Conservation (phyloP, 768 basidiomycete genomes). For the Xerocomus spinulosus region DNA sequence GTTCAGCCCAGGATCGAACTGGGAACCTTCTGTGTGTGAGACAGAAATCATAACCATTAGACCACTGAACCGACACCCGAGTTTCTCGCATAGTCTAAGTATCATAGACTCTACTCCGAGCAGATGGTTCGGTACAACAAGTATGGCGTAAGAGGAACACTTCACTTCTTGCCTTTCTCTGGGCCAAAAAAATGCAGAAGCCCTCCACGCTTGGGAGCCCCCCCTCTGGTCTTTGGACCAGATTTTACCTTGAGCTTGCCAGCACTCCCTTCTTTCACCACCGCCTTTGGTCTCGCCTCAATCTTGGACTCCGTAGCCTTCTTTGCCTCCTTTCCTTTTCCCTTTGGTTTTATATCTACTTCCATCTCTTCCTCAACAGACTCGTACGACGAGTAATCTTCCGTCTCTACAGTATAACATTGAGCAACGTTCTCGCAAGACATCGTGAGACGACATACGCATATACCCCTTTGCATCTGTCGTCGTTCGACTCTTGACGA, state of each 20-base stretch:
- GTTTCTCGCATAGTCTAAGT: neutral
- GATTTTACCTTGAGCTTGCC: slow-evolving; percentile 19
- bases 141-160: too few relatives aligned
- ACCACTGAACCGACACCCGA: slow-evolving; percentile 34
- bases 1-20: slow-evolving; percentile 45
- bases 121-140: too few relatives aligned
- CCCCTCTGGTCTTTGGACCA: slow-evolving; percentile 14
- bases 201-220: slow-evolving; percentile 25
- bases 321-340: slow-evolving; percentile 17
- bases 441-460: slow-evolving; percentile 40
- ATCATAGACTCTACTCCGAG: too few relatives aligned
- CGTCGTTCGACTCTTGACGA: slow-evolving; percentile 52
- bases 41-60: slow-evolving; percentile 49
- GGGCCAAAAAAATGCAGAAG: slow-evolving; percentile 32
- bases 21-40: slow-evolving; percentile 48
- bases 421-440: neutral
- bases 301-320: slow-evolving; percentile 11
- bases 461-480: slow-evolving; percentile 69
- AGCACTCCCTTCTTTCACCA: slow-evolving; percentile 11
- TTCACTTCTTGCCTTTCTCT: slow-evolving; percentile 27
- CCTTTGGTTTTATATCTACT: slow-evolving; percentile 18
- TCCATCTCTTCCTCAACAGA: slow-evolving; percentile 59
- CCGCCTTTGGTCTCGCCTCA: slow-evolving; percentile 13
- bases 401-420: slow-evolving; percentile 45
- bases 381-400: slow-evolving; percentile 80